These are phyloP conservation scores for Lagenidium giganteum DNA, from an alignment of 352 stramenopile species.

Conservation along the genomic window DNA sequence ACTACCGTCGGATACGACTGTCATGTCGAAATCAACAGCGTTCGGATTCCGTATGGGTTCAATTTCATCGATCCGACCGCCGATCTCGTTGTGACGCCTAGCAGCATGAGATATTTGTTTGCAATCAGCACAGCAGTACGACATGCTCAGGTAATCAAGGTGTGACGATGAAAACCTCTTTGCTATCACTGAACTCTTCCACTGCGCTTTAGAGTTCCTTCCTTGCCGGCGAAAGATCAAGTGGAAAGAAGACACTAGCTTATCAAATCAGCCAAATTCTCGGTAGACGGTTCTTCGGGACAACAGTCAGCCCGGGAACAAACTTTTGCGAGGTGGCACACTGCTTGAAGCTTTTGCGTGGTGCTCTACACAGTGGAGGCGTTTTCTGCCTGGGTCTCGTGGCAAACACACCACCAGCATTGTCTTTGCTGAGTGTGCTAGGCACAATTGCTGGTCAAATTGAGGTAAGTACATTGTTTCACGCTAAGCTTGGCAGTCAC, in stretches of 20 bases:
- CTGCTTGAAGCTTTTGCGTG: slow-evolving; percentile 29
- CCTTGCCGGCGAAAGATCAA: slow-evolving; percentile 14
- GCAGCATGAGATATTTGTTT: slow-evolving; percentile 45
- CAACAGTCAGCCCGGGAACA: slow-evolving; percentile 1
- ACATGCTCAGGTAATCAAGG: slow-evolving; percentile 19
- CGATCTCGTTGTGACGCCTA: slow-evolving; percentile 32
- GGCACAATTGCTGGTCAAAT: slow-evolving; percentile 3
- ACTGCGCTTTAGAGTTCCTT: slow-evolving; percentile 9
- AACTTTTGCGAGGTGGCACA: slow-evolving; percentile 22
- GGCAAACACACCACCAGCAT: neutral
- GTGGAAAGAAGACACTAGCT: slow-evolving; percentile 35
- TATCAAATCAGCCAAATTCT: slow-evolving; percentile 36
- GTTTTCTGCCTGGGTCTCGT: slow-evolving; percentile 12
- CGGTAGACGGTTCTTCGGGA: slow-evolving; percentile 34
- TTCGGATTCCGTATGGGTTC: slow-evolving; percentile 59
- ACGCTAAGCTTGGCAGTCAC: too few species aligned
- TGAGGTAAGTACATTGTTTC: slow-evolving; percentile 15
- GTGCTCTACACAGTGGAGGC: slow-evolving; percentile 18
- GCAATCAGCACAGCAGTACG: slow-evolving; percentile 41
- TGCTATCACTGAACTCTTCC: neutral
- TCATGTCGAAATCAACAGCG: slow-evolving; percentile 41
- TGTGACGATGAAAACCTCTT: neutral
- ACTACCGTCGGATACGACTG: slow-evolving; percentile 61
- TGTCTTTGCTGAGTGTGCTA: slow-evolving; percentile 12
- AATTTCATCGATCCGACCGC: slow-evolving; percentile 34